A percentile compares a stretch with the other conserved stretches of the same genome.
These are phyloP conservation scores for Saturnispora besseyi DNA, from an alignment of 805 yeast genomes.

Conservation along the genomic window DNA sequence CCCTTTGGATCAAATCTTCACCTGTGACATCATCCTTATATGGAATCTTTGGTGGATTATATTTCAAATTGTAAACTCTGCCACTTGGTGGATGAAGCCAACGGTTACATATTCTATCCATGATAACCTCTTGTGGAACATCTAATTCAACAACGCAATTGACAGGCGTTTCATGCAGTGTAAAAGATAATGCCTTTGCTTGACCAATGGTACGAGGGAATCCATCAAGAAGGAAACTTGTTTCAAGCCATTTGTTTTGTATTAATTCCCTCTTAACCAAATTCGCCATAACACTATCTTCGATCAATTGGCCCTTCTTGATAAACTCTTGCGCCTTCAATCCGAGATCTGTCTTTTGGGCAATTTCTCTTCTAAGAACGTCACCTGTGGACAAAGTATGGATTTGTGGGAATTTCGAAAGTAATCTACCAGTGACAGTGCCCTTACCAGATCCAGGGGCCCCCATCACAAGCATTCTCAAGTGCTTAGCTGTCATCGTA, in stretches of 20 bases:
- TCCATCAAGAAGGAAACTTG: slow-evolving; percentile 75
- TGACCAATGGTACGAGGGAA: slow-evolving; percentile 79
- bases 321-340: slow-evolving; percentile 46
- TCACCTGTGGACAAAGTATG: slow-evolving; percentile 77
- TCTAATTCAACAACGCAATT: slow-evolving; percentile 79
- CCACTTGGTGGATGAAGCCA: slow-evolving; percentile 84
- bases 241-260: slow-evolving; percentile 34
- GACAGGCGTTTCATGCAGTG: slow-evolving; percentile 36
- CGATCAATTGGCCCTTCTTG: slow-evolving; percentile 56
- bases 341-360: slow-evolving; percentile 46
- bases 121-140: slow-evolving; percentile 78
- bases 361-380: slow-evolving; percentile 60
- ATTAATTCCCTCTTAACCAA: slow-evolving; percentile 45
- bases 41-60: slow-evolving; percentile 79
- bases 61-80: slow-evolving; percentile 73
- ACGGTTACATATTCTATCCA: slow-evolving; percentile 74
- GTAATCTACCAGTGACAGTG: slow-evolving; percentile 64
- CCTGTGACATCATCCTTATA: slow-evolving; percentile 87
- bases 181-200: slow-evolving; percentile 49
- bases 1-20: slow-evolving; percentile 68
- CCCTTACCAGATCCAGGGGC: slow-evolving; percentile 98
- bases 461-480: slow-evolving; percentile 69
- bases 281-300: slow-evolving; percentile 59
- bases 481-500: slow-evolving; percentile 28
- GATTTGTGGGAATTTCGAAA: slow-evolving; percentile 44